phyloP scores from a whole-genome alignment of 192 early-diverging fungal genomes.

The Gonapodya prolifera region DNA sequence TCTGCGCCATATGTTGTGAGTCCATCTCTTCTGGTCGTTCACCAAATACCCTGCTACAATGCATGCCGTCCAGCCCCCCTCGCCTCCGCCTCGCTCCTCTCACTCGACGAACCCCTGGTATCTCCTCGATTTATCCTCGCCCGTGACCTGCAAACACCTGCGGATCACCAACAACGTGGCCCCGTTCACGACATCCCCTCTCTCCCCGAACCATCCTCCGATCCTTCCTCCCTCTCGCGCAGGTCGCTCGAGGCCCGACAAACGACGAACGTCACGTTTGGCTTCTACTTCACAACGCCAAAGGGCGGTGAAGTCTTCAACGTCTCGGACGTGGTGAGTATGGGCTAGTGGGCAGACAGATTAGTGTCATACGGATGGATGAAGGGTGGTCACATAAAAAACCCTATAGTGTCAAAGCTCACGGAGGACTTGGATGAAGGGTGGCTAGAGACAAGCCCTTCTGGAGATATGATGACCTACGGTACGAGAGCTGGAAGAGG shows the following conservation, averaged over 20 bases:
- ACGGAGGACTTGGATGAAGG: neutral
- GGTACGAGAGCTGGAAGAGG: too few species aligned
- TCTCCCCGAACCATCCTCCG: neutral
- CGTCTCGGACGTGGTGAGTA: neutral
- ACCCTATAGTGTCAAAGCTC: neutral
- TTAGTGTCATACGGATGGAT: neutral
- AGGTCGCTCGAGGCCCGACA: neutral
- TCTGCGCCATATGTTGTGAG: too few species aligned
- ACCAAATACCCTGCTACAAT: too few species aligned
- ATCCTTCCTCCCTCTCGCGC: neutral
- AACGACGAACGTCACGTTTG: neutral
- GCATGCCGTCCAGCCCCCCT: too few species aligned
- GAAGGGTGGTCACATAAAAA: neutral
- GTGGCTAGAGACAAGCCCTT: neutral
- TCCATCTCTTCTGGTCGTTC: too few species aligned
- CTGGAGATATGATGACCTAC: neutral
- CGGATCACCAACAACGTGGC: neutral
- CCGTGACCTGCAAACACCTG: neutral
- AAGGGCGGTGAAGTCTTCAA: neutral
- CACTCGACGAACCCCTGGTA: neutral
- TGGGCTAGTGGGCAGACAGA: neutral
- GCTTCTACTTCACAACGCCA: neutral
- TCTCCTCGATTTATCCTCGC: neutral
- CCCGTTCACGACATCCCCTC: neutral
- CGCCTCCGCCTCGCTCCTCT: neutral